Conservation (phyloP, 768 basidiomycete species). For the Russula virescens region DNA sequence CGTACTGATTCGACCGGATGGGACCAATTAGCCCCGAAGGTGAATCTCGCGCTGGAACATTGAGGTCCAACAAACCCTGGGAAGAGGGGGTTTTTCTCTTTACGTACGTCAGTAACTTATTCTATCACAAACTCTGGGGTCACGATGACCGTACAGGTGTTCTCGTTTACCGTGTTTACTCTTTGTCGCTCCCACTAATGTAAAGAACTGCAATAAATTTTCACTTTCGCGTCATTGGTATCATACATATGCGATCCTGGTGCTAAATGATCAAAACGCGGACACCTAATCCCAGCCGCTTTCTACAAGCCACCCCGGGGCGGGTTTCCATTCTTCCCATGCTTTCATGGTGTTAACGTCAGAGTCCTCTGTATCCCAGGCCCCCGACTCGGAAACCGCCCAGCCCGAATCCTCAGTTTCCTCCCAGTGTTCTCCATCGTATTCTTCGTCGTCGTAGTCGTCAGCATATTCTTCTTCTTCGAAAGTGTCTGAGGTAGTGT, state of each 20-base stretch:
- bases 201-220: neutral
- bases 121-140: neutral
- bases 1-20: neutral
- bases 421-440: neutral
- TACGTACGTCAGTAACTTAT: neutral
- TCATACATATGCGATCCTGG: neutral
- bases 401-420: neutral
- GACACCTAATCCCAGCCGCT: neutral
- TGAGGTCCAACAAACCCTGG: slow-evolving; percentile 4
- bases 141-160: neutral
- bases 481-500: neutral
- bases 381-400: neutral
- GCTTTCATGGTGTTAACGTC: neutral
- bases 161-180: neutral
- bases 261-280: too few species aligned
- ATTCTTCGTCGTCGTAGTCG: neutral
- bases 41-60: slow-evolving; percentile 25
- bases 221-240: neutral
- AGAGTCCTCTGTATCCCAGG: neutral
- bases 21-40: slow-evolving; percentile 6
- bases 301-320: neutral
- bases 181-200: neutral
- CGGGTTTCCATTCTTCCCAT: slow-evolving; percentile 10
- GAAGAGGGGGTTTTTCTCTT: slow-evolving; percentile 4
- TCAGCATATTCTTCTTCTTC: neutral